Percentiles rank a stretch among this genome's conserved stretches.
These are phyloP conservation scores for Parascedosporium putredinis DNA, from an alignment of 2,329 filamentous ascomycete genomes.

Conservation along the genomic window DNA sequence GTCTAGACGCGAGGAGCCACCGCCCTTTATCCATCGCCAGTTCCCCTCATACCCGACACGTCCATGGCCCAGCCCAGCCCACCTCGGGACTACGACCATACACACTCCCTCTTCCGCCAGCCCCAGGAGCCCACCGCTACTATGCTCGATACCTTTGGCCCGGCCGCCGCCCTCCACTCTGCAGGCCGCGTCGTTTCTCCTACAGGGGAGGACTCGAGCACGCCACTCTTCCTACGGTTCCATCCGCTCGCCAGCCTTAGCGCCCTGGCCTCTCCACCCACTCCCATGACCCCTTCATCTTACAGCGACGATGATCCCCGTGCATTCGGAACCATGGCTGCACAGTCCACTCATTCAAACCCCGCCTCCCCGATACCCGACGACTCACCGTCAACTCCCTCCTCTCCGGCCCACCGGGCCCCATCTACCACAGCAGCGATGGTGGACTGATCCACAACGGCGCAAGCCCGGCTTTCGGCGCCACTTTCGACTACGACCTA, in stretches of 20 bases:
- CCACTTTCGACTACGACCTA: background rate
- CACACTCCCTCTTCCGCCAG: background rate
- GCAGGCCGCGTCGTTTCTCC: background rate
- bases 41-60: background rate
- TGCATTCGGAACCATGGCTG: slow-evolving; percentile 12
- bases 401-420: slow-evolving; percentile 37
- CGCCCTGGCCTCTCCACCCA: slow-evolving; percentile 25
- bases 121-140: background rate
- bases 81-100: background rate
- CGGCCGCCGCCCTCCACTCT: background rate
- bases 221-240: slow-evolving; percentile 3
- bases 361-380: slow-evolving; percentile 17
- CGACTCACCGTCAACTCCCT: slow-evolving; percentile 57
- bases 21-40: background rate
- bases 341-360: slow-evolving; percentile 12
- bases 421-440: background rate
- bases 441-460: background rate
- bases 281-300: slow-evolving; percentile 27
- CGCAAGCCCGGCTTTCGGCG: background rate
- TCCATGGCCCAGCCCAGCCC: background rate
- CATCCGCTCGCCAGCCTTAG: background rate
- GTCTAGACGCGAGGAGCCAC: background rate
- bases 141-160: background rate
- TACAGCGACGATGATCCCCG: slow-evolving; percentile 26
- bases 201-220: background rate